A percentile compares a stretch with the other conserved stretches of the same genome.
Conservation (phyloP, 129 eudicot species). For the Scalesia atractyloides region DNA sequence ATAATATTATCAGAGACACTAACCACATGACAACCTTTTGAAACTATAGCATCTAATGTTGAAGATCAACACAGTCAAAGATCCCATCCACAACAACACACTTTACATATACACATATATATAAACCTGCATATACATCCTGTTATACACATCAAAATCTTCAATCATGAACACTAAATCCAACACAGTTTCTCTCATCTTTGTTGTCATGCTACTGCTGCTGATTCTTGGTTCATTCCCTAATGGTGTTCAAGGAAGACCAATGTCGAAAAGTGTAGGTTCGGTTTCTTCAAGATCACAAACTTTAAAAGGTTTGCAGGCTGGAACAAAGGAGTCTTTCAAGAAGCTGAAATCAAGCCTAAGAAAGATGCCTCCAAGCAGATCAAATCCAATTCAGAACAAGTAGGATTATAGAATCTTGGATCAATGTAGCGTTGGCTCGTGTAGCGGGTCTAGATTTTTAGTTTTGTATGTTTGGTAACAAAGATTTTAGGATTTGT, state of each 20-base stretch:
- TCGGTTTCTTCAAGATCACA: conserved; percentile 42
- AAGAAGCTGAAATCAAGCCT: conserved; percentile 62
- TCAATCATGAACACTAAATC: conserved; percentile 43
- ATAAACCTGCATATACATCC: conserved; percentile 4
- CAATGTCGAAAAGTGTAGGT: conserved; percentile 13
- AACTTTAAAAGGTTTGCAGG: conserved; percentile 41
- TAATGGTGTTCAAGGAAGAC: conserved; percentile 33
- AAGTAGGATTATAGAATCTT: conserved; percentile 43
- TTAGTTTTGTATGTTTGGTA: conserved; percentile 31
- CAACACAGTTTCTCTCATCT: conserved; percentile 29
- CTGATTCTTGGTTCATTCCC: conserved; percentile 35
- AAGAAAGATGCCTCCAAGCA: conserved; percentile 68
- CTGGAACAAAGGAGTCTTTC: conserved; percentile 43
- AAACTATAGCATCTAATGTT: conserved; percentile 40
- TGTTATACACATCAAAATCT: conserved; percentile 24
- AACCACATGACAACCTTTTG: conserved; percentile 48
- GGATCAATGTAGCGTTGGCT: conserved; percentile 16
- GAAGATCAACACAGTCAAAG: conserved; percentile 58
- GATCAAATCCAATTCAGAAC: conserved; percentile 84
- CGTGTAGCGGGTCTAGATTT: conserved; percentile 21
- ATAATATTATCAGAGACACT: conserved; percentile 44
- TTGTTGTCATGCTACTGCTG: conserved; percentile 43
- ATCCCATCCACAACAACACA: conserved; percentile 48
- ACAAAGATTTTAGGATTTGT: background rate
- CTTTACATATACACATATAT: background rate